Conservation (phyloP, 2,329 filamentous ascomycete species). For the Ophiostoma quercus region DNA sequence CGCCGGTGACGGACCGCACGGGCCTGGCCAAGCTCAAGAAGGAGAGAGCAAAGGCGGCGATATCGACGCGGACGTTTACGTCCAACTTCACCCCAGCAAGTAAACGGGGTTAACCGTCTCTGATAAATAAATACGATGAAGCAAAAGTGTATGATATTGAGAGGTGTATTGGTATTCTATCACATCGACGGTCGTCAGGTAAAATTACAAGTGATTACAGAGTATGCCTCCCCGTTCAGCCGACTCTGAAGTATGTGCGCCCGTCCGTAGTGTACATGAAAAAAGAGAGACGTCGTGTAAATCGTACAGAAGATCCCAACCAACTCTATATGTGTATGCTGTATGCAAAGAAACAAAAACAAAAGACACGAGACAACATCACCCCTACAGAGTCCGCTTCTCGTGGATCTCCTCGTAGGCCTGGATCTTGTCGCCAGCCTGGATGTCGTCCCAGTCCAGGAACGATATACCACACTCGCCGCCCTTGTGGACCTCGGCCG, state of each 20-base stretch:
- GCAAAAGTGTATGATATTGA: background rate
- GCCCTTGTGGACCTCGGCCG: slow-evolving; percentile 82
- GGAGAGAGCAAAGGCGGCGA: slow-evolving; percentile 46
- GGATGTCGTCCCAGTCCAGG: slow-evolving; percentile 69
- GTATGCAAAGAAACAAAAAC: background rate
- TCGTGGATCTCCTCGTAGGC: slow-evolving; percentile 74
- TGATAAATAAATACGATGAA: background rate
- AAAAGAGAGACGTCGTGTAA: background rate
- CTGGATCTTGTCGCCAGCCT: slow-evolving; percentile 80
- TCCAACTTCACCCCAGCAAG: slow-evolving; percentile 47
- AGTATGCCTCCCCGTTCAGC: background rate
- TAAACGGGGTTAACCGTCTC: slow-evolving; percentile 38
- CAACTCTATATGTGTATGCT: background rate
- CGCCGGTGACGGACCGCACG: slow-evolving; percentile 78
- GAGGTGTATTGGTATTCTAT: slow-evolving; percentile 4
- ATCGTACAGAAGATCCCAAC: background rate
- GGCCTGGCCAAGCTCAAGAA: slow-evolving; percentile 57
- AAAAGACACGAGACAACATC: background rate
- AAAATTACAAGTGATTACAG: slow-evolving; percentile 4
- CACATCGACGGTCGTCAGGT: background rate
- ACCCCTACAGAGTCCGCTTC: slow-evolving; percentile 53
- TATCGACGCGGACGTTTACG: slow-evolving; percentile 49
- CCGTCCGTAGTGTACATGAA: background rate
- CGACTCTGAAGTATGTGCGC: background rate
- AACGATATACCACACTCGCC: slow-evolving; percentile 91